These are phyloP conservation scores for Suillus bovinus DNA, from an alignment of 768 basidiomycete genomes.

Conservation along the genomic window DNA sequence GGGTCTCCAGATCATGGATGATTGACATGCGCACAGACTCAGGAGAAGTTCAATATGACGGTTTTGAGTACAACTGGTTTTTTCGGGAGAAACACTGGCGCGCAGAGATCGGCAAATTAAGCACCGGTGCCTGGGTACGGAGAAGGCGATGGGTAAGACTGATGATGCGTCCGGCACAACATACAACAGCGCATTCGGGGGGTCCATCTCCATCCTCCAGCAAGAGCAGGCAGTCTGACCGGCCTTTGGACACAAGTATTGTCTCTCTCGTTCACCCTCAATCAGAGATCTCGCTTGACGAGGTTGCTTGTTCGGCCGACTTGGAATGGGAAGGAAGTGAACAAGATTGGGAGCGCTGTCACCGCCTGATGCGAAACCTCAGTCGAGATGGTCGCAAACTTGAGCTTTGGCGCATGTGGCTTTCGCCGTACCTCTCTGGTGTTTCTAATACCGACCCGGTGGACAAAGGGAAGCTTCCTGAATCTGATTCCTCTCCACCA, in stretches of 20 bases:
- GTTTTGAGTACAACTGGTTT: constrained; percentile 84
- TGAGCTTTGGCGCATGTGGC: constrained; percentile 76
- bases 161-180: constrained; percentile 69
- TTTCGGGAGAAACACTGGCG: constrained; percentile 72
- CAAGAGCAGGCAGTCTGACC: constrained; percentile 8
- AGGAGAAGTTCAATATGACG: constrained; percentile 77
- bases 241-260: constrained; percentile 24
- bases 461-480: constrained; percentile 47
- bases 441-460: constrained; percentile 21
- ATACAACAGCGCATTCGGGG: constrained; percentile 11
- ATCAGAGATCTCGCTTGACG: constrained; percentile 19
- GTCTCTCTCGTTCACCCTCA: constrained; percentile 32
- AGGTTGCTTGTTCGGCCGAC: constrained; percentile 25
- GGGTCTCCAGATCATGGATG: constrained; percentile 84
- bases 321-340: constrained; percentile 59
- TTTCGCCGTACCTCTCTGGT: constrained; percentile 39
- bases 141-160: constrained; percentile 81
- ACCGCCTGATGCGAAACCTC: constrained; percentile 48
- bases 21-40: constrained; percentile 81
- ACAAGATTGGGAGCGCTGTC: constrained; percentile 63
- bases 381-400: constrained; percentile 72
- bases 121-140: constrained; percentile 73
- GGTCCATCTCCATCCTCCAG: constrained; percentile 15
- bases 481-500: constrained; percentile 33
- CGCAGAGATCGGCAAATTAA: constrained; percentile 55